Base-by-base conservation (phyloP, 352 stramenopile genomes). In the Globisporangium nodosum region DNA sequence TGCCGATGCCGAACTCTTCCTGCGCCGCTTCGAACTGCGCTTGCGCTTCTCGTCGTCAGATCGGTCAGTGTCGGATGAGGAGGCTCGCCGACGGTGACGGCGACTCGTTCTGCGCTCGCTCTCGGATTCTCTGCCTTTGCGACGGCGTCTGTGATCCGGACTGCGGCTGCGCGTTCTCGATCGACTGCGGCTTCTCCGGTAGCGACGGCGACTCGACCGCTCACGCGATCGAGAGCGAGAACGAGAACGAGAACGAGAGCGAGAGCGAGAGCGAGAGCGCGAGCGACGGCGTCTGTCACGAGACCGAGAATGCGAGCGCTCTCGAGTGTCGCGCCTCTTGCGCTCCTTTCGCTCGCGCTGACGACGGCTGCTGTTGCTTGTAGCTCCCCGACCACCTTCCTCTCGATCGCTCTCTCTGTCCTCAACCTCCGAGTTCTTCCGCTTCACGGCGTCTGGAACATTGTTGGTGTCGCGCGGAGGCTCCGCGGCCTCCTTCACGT, bases 171-270 rank as follows among this genome's bases (percentile, higher is more conserved):
- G 49, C n/a, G 50, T 48, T 61, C 69, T 5, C 70, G 66, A 56
- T 63, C 7, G 12, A 13, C 16, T 31, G 35, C 37, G 37, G 20
- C 30, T 24, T 3, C 35, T 18, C 1, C 51, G 58, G 30, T 58
- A 58, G 55, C 69, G 60, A 55, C 5, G 20, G 5, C 60, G 65
- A 30, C 68, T 66, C 7, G 62, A 64, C 6, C 69, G 66, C 27
- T 76, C 67, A 33, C 58, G 67, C 15, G 69, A 77, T 16, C 54
- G 60, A 31, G 60, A 71, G 3, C 65, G 59, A 54, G 31, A 27
- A n/a, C 48, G 48, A 24, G 37, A 55, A 0, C 61, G 54, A 51
- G 60, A 49, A 12, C 62, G 59, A 1, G 65, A 65, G 5, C 53
- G 69, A 37, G 63, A 61, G 39, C 58, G 54, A 0, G 65, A 65